Evolutionary conservation across 1,284 basidiomycete species (phyloP).

Genomic region (Naganishia cerealis): DNA sequence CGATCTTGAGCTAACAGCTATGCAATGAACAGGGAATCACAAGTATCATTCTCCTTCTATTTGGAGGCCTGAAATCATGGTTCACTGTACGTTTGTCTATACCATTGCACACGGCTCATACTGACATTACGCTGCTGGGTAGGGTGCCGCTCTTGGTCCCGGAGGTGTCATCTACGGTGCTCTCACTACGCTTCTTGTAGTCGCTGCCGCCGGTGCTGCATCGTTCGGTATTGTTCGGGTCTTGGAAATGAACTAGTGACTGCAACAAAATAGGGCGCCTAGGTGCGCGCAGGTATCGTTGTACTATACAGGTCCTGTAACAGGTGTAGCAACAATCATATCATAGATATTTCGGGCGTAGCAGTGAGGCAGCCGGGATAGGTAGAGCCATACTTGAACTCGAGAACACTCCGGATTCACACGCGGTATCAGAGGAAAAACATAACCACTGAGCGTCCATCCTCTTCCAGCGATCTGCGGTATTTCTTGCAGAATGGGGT

Average conservation of each 20-base stretch:
- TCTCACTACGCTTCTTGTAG: constrained; percentile 77
- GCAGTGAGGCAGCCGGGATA: too few relatives aligned
- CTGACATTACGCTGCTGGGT: not conserved
- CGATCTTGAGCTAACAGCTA: constrained; percentile 60
- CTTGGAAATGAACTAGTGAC: constrained; percentile 58
- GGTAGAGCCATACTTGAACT: too few relatives aligned
- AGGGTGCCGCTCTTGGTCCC: constrained; percentile 52
- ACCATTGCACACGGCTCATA: not conserved
- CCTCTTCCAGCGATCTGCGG: too few relatives aligned
- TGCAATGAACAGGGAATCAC: constrained; percentile 62
- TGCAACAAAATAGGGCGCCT: not conserved
- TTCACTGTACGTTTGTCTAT: constrained; percentile 59
- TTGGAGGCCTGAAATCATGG: constrained; percentile 85
- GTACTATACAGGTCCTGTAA: not conserved
- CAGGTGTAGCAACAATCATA: too few relatives aligned
- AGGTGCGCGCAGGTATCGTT: too few relatives aligned
- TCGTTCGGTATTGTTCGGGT: constrained; percentile 81
- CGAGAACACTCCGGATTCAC: too few relatives aligned
- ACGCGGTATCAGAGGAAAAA: too few relatives aligned
- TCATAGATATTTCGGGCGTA: too few relatives aligned
- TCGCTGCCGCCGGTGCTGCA: constrained; percentile 61
- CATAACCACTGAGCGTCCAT: too few relatives aligned
- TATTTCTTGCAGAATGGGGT: too few relatives aligned
- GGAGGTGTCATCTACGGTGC: constrained; percentile 78
- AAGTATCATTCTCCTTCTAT: constrained; percentile 78